phyloP scores from a whole-genome alignment of 2,329 filamentous ascomycete species.

The Alternaria ventricosa region DNA sequence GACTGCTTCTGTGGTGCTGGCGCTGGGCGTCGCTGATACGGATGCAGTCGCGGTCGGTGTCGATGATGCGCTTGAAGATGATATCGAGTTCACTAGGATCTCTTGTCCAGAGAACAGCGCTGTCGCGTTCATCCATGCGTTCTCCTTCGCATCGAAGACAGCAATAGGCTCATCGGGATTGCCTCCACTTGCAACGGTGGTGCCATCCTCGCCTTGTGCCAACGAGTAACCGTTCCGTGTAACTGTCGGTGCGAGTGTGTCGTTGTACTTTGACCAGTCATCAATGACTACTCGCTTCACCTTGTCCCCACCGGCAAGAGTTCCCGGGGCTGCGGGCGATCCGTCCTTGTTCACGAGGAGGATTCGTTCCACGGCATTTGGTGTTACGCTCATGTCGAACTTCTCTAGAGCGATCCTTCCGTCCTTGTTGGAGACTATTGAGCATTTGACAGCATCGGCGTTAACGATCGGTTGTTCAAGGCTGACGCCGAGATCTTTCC shows the following conservation, averaged over 20 bases:
- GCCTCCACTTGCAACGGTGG: slow-evolving; percentile 82
- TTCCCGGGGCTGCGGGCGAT: slow-evolving; percentile 54
- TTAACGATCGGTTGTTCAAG: slow-evolving; percentile 67
- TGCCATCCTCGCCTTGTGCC: slow-evolving; percentile 69
- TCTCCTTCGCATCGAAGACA: slow-evolving; percentile 77
- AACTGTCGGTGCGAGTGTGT: slow-evolving; percentile 69
- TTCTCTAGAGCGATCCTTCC: slow-evolving; percentile 78
- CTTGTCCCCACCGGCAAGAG: slow-evolving; percentile 53
- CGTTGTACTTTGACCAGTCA: slow-evolving; percentile 82
- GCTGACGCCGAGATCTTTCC: slow-evolving; percentile 70
- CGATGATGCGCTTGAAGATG: slow-evolving; percentile 45
- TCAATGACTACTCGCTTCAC: slow-evolving; percentile 63
- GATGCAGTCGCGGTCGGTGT: slow-evolving; percentile 29
- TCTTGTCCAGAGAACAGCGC: slow-evolving; percentile 63
- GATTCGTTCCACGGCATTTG: slow-evolving; percentile 76
- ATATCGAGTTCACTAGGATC: slow-evolving; percentile 31
- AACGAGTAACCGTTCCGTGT: slow-evolving; percentile 74
- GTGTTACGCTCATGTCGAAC: slow-evolving; percentile 76
- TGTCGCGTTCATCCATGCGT: slow-evolving; percentile 78
- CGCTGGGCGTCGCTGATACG: slow-evolving; percentile 29
- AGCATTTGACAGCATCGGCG: slow-evolving; percentile 65
- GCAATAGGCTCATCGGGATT: slow-evolving; percentile 67
- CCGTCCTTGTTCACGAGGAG: slow-evolving; percentile 70
- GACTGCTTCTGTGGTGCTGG: slow-evolving; percentile 44
- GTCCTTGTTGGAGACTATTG: slow-evolving; percentile 74